Evolutionary conservation across 192 early-diverging fungal species (phyloP).

Genomic region (Coemansia pectinata): DNA sequence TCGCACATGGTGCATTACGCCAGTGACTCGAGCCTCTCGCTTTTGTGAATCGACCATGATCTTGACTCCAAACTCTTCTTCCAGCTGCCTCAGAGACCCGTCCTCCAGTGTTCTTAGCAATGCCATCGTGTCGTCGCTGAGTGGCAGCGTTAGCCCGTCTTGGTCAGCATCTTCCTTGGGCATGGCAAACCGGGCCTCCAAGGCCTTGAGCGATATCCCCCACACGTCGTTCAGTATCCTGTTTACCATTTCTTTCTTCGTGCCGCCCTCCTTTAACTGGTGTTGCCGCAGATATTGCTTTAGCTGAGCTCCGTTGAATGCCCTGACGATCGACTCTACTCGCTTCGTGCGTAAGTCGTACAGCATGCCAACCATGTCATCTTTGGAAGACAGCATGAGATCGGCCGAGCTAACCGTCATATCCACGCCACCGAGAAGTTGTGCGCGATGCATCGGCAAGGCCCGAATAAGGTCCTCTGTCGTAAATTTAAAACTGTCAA

Average conservation of each 20-base stretch:
- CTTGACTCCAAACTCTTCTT: slow-evolving; percentile 24
- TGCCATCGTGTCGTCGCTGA: slow-evolving; percentile 11
- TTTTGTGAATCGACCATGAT: slow-evolving; percentile 4
- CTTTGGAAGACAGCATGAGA: slow-evolving; percentile 5
- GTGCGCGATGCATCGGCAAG: slow-evolving; percentile 21
- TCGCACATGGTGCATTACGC: slow-evolving; percentile 26
- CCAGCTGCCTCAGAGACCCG: slow-evolving; percentile 9
- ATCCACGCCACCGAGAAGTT: not conserved
- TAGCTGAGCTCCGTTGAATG: slow-evolving; percentile 30
- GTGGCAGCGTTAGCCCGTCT: slow-evolving; percentile 26
- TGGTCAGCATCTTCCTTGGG: not conserved
- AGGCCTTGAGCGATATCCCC: slow-evolving; percentile 22
- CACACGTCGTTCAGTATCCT: slow-evolving; percentile 41
- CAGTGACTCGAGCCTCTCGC: slow-evolving; percentile 15
- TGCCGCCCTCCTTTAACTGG: slow-evolving; percentile 2
- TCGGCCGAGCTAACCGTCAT: not conserved
- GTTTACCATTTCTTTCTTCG: slow-evolving; percentile 23
- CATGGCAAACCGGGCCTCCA: slow-evolving; percentile 15
- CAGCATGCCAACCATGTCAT: slow-evolving; percentile 15
- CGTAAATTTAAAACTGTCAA: slow-evolving; percentile 37
- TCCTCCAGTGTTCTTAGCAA: slow-evolving; percentile 7
- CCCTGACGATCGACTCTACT: not conserved
- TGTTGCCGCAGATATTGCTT: slow-evolving; percentile 27
- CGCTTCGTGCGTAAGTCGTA: slow-evolving; percentile 17
- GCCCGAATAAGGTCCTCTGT: slow-evolving; percentile 20